Evolutionary conservation across 169 alveolate genomes (phyloP).

Genomic region (Besnoitia besnoiti): DNA sequence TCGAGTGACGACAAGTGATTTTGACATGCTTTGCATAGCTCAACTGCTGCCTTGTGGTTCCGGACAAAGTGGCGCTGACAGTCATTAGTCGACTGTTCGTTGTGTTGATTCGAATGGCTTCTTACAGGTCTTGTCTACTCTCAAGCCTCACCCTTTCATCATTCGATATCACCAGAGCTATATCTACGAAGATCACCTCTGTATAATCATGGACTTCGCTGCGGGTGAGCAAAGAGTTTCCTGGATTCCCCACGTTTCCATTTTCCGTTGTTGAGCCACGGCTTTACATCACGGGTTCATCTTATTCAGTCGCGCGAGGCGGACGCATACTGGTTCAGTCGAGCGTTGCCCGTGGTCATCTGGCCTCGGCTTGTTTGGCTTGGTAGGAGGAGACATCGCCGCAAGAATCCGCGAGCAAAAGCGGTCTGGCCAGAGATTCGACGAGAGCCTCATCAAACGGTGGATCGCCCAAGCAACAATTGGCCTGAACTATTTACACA

Average conservation of each 20-base stretch:
- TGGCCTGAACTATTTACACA: slow-evolving; percentile 86
- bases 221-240: slow-evolving; percentile 76
- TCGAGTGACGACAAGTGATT: too few relatives aligned
- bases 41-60: too few relatives aligned
- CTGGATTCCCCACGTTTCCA: not conserved
- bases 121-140: slow-evolving; percentile 60
- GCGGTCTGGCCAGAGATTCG: slow-evolving; percentile 15
- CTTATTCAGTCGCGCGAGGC: too few relatives aligned
- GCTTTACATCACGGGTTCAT: too few relatives aligned
- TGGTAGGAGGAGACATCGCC: slow-evolving; percentile 68
- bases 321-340: too few relatives aligned
- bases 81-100: too few relatives aligned
- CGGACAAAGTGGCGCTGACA: too few relatives aligned
- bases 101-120: too few relatives aligned
- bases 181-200: slow-evolving; percentile 86
- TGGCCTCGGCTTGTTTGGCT: too few relatives aligned
- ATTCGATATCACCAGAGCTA: slow-evolving; percentile 90
- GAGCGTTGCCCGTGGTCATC: too few relatives aligned
- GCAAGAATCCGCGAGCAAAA: slow-evolving; percentile 44
- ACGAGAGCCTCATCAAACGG: slow-evolving; percentile 74
- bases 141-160: slow-evolving; percentile 87
- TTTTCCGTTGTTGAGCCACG: not conserved
- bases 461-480: slow-evolving; percentile 87
- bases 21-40: too few relatives aligned
- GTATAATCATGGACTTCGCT: slow-evolving; percentile 91